Evolutionary conservation across 2,329 filamentous ascomycete species (phyloP).

Genomic region (Colletotrichum gloeosporioides): DNA sequence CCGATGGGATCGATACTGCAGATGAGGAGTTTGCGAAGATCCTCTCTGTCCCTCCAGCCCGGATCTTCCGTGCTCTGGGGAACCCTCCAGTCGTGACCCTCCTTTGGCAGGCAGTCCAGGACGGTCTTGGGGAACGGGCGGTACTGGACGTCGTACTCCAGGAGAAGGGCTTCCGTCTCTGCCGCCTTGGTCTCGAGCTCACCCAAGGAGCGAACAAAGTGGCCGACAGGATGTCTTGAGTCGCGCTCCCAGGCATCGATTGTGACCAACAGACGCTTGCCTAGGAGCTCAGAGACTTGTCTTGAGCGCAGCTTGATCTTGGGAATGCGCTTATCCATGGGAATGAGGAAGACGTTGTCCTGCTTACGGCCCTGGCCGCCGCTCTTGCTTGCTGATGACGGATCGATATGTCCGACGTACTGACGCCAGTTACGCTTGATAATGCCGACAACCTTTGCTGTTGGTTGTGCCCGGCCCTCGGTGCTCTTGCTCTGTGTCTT

Average conservation of each 20-base stretch:
- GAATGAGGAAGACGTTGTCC: constrained; percentile 92
- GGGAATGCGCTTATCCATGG: constrained; percentile 97
- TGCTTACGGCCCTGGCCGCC: constrained; percentile 81
- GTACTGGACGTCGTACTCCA: constrained; percentile 98
- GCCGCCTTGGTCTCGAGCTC: constrained; percentile 97
- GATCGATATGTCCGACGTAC: constrained; percentile 95
- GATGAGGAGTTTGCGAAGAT: constrained; percentile 84
- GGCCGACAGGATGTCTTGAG: constrained; percentile 88
- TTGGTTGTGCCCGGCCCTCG: constrained; percentile 85
- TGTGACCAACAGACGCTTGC: constrained; percentile 89
- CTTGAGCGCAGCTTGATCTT: constrained; percentile 94
- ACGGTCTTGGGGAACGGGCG: constrained; percentile 96
- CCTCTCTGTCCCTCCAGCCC: constrained; percentile 84
- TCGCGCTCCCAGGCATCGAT: constrained; percentile 97
- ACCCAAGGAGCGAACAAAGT: constrained; percentile 91
- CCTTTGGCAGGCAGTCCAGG: constrained; percentile 86
- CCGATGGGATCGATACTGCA: constrained; percentile 97
- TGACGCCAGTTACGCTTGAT: constrained; percentile 98
- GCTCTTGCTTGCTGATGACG: constrained; percentile 77
- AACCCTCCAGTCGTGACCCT: constrained; percentile 94
- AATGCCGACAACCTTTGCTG: constrained; percentile 88
- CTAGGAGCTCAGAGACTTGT: constrained; percentile 86
- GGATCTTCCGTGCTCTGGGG: constrained; percentile 79
- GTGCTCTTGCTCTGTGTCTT: constrained; percentile 77
- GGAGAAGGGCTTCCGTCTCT: constrained; percentile 90